Percentiles rank a stretch among this genome's conserved stretches.
These are phyloP conservation scores for Beta vulgaris DNA, from an alignment of 148 eudicot species.

Conservation along the genomic window DNA sequence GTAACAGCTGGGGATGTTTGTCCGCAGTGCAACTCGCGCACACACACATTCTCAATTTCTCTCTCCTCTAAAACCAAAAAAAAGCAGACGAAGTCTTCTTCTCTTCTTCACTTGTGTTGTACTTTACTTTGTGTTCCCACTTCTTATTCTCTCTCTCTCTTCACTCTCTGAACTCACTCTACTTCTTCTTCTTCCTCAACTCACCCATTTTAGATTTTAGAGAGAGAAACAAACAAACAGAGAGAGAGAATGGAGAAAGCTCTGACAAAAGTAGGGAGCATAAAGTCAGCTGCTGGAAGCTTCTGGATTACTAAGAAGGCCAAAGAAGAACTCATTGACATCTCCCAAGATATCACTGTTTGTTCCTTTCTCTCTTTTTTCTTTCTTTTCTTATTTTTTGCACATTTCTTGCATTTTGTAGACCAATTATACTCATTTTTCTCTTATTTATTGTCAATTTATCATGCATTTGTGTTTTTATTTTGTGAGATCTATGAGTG, in stretches of 20 bases:
- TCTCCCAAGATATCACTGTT: conserved; percentile 67
- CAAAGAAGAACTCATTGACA: conserved; percentile 71
- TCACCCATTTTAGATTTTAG: conserved; percentile 1
- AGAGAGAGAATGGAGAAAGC: conserved; percentile 62
- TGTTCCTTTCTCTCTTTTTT: conserved; percentile 12
- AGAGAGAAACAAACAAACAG: conserved; percentile 14
- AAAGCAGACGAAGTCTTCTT: not conserved
- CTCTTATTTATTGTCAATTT: not conserved
- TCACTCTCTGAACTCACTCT: not conserved
- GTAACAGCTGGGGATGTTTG: conserved; percentile 30
- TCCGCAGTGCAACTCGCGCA: conserved; percentile 14
- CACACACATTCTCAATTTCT: not conserved
- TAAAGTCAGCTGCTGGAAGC: conserved; percentile 67
- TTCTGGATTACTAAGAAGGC: conserved; percentile 83
- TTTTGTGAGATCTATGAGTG: conserved; percentile 7
- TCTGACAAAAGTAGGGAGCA: conserved; percentile 70
- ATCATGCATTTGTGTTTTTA: not conserved
- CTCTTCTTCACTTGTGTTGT: not conserved
- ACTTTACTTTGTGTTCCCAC: not conserved
- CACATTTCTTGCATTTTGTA: not conserved
- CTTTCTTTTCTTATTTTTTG: not conserved
- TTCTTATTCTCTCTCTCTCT: conserved; percentile 8
- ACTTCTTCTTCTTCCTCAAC: not conserved
- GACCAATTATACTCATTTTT: not conserved
- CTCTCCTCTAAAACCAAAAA: not conserved